A percentile compares a stretch with the other conserved stretches of the same genome.
Conservation (phyloP, 1,284 basidiomycete species). For the Austroboletus olivaceoglutinosus region DNA sequence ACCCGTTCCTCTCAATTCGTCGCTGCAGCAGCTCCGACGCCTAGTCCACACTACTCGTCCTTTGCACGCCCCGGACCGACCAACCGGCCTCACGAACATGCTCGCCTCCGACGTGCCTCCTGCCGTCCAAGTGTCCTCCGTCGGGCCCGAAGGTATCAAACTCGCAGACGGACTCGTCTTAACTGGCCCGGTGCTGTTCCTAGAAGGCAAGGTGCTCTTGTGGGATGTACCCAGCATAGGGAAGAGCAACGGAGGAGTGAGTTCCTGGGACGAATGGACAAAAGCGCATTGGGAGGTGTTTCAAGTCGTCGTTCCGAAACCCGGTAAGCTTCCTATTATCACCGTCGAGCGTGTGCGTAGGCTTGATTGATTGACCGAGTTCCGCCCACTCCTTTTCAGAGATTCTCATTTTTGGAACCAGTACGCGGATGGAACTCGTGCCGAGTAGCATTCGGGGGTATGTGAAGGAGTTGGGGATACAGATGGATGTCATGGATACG, state of each 20-base stretch:
- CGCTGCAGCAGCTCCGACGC: background rate
- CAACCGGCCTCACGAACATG: conserved; percentile 59
- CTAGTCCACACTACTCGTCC: conserved; percentile 19
- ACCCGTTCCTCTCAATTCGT: background rate
- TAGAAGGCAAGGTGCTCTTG: conserved; percentile 84
- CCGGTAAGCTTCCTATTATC: too few species aligned
- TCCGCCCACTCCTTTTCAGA: too few species aligned
- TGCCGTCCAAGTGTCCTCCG: conserved; percentile 66
- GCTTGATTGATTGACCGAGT: background rate
- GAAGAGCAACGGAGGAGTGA: background rate
- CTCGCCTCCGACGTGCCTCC: conserved; percentile 67
- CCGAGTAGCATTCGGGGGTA: conserved; percentile 70
- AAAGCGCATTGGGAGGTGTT: conserved; percentile 77
- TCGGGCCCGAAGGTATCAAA: conserved; percentile 59
- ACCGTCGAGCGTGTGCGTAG: background rate
- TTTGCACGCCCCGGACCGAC: conserved; percentile 18
- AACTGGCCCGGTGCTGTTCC: conserved; percentile 75
- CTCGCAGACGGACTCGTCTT: conserved; percentile 76
- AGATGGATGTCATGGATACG: conserved; percentile 93
- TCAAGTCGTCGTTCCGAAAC: conserved; percentile 78
- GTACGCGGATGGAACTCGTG: conserved; percentile 66
- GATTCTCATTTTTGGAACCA: conserved; percentile 88
- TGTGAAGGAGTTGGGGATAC: conserved; percentile 78
- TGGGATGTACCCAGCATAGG: conserved; percentile 75
- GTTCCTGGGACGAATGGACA: conserved; percentile 63